These are phyloP conservation scores for Colletotrichum theobromicola DNA, from an alignment of 2,329 filamentous ascomycete species.

Conservation along the genomic window DNA sequence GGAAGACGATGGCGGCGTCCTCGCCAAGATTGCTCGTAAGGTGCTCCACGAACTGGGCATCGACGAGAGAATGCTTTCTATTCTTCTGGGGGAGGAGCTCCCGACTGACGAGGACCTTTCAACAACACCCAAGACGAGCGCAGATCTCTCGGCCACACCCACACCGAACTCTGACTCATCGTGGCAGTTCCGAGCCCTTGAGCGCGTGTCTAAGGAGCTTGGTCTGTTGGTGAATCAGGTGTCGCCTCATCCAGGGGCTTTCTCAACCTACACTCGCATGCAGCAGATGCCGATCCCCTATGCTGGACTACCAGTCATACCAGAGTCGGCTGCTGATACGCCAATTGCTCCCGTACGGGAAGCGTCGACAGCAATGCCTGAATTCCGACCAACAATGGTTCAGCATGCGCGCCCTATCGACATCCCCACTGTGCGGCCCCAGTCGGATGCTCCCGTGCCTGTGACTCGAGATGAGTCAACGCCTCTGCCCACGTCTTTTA, in stretches of 20 bases:
- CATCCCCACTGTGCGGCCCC: conserved; percentile 35
- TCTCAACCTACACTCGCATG: conserved; percentile 77
- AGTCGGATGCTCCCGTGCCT: conserved; percentile 12
- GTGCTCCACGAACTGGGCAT: conserved; percentile 91
- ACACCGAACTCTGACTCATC: conserved; percentile 44
- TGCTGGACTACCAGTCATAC: conserved; percentile 74
- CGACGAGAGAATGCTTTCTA: conserved; percentile 81
- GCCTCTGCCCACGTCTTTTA: conserved; percentile 43
- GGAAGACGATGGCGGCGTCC: conserved; percentile 70
- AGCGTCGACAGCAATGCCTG: conserved; percentile 49
- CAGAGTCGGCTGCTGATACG: conserved; percentile 50
- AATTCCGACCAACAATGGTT: conserved; percentile 55
- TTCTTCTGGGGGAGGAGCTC: conserved; percentile 85
- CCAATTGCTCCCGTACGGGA: conserved; percentile 46
- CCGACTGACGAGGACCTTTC: conserved; percentile 57
- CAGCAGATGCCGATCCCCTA: conserved; percentile 74
- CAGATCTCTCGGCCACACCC: conserved; percentile 26
- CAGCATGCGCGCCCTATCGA: conserved; percentile 39
- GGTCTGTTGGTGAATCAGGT: conserved; percentile 83
- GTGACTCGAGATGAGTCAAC: conserved; percentile 13
- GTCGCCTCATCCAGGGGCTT: conserved; percentile 81
- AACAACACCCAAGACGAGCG: conserved; percentile 48
- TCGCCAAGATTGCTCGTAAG: conserved; percentile 81
- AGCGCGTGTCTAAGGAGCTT: conserved; percentile 85
- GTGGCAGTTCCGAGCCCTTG: conserved; percentile 82